Percentiles rank a stretch among this genome's conserved stretches.
Conservation (phyloP, 179 eudicot species). For the Silene noctiflora region DNA sequence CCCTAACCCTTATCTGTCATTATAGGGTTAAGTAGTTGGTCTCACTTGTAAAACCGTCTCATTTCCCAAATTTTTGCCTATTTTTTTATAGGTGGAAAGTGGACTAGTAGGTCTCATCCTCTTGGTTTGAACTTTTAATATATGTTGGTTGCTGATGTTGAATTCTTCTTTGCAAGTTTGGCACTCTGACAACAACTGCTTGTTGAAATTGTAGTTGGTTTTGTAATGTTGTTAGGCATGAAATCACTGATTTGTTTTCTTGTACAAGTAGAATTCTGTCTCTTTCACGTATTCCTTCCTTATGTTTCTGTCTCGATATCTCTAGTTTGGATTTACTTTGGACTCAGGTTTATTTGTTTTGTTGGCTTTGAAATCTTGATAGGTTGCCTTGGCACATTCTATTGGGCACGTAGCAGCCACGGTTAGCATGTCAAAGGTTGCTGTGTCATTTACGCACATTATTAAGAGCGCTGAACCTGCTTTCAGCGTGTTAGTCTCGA, state of each 20-base stretch:
- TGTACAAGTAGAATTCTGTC: constrained; percentile 9
- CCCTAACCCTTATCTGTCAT: background rate
- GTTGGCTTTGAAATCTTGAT: constrained; percentile 17
- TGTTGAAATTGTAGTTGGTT: background rate
- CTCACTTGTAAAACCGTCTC: background rate
- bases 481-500: constrained; percentile 82
- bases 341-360: constrained; percentile 11
- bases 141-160: constrained; percentile 10
- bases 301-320: constrained; percentile 3
- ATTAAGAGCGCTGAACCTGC: constrained; percentile 93
- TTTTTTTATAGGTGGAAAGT: background rate
- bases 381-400: constrained; percentile 88
- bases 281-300: background rate
- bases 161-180: constrained; percentile 8
- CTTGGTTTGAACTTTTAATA: background rate
- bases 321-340: constrained; percentile 13
- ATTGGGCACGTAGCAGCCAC: constrained; percentile 90
- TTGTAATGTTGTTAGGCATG: constrained; percentile 18
- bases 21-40: background rate
- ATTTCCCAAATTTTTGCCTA: no score
- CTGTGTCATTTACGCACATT: constrained; percentile 84
- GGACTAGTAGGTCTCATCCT: background rate
- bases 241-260: constrained; percentile 21
- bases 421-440: constrained; percentile 93
- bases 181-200: background rate